These are phyloP conservation scores for Magnolia officinalis DNA, from an alignment of 164 flowering plant genomes.

Conservation along the genomic window DNA sequence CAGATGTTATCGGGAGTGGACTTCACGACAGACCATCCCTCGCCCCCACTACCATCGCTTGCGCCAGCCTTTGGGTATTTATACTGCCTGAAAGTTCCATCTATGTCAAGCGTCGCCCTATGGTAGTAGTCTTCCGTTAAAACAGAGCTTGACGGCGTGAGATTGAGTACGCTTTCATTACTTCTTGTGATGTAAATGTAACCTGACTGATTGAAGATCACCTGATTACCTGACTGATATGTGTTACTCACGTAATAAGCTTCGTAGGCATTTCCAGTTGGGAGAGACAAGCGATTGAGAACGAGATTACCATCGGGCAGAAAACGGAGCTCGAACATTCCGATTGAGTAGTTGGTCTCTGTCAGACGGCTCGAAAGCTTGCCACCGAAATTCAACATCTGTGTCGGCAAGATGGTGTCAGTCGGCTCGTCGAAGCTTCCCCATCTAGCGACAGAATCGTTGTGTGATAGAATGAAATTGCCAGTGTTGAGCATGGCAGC, in stretches of 20 bases:
- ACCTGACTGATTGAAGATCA: slow-evolving; percentile 21
- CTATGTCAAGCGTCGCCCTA: slow-evolving; percentile 27
- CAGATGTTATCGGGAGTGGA: slow-evolving; percentile 18
- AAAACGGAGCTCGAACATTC: slow-evolving; percentile 30
- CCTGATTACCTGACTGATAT: background rate
- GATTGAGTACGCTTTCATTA: slow-evolving; percentile 13
- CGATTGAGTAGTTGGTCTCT: background rate
- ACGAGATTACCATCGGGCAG: slow-evolving; percentile 28
- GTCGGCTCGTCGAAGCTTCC: slow-evolving; percentile 3
- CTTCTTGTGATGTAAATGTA: slow-evolving; percentile 15
- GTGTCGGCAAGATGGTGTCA: slow-evolving; percentile 10
- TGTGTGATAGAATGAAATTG: slow-evolving; percentile 25
- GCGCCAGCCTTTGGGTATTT: slow-evolving; percentile 13
- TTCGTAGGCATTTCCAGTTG: background rate
- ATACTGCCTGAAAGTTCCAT: slow-evolving; percentile 27
- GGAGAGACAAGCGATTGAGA: background rate
- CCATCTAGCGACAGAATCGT: slow-evolving; percentile 1
- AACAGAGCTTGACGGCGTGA: background rate
- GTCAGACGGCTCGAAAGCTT: background rate
- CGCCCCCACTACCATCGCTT: background rate
- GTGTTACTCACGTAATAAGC: background rate
- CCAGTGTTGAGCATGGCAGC: slow-evolving; percentile 41
- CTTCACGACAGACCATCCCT: slow-evolving; percentile 13
- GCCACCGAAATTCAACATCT: background rate
- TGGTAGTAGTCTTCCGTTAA: slow-evolving; percentile 24